These are phyloP conservation scores for Paracorniculantispora psalliotae DNA, from an alignment of 2,329 filamentous ascomycete genomes.

Conservation along the genomic window DNA sequence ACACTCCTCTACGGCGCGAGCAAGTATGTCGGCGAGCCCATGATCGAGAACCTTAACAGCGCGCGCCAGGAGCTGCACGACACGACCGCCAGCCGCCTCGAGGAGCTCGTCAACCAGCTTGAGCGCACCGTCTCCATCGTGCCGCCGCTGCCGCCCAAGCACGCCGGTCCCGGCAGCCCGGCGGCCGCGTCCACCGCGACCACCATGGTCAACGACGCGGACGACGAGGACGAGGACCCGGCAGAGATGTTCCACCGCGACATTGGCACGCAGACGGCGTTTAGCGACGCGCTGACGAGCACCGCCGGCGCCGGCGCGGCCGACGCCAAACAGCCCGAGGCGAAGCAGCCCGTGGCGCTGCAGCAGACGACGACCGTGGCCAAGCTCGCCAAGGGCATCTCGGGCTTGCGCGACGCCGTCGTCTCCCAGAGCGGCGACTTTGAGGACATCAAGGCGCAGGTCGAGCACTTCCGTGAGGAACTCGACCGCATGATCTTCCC, in stretches of 20 bases:
- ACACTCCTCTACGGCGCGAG: conserved; percentile 65
- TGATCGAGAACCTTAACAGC: conserved; percentile 48
- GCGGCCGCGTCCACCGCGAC: background rate
- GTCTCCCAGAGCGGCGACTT: conserved; percentile 42
- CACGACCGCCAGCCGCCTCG: conserved; percentile 42
- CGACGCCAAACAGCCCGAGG: background rate
- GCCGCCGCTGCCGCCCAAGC: conserved; percentile 41
- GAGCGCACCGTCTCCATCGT: conserved; percentile 57
- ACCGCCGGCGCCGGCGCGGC: no score
- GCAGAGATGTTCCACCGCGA: conserved; percentile 79
- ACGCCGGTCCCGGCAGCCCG: conserved; percentile 17
- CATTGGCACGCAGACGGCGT: conserved; percentile 70
- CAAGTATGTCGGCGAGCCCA: conserved; percentile 62
- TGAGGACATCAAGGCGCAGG: conserved; percentile 46
- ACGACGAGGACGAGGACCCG: conserved; percentile 58
- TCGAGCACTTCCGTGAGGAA: conserved; percentile 60
- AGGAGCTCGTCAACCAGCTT: conserved; percentile 44
- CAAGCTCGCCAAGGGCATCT: conserved; percentile 38
- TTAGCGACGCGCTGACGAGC: conserved; percentile 16
- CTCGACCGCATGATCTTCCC: conserved; percentile 56
- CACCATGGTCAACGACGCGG: conserved; percentile 27
- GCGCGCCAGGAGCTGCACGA: conserved; percentile 49
- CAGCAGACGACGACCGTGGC: conserved; percentile 39
- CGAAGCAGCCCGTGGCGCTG: conserved; percentile 24
- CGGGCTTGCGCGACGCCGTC: conserved; percentile 39